These are phyloP conservation scores for Casuarina glauca DNA, from an alignment of 306 rosid species.

Conservation along the genomic window DNA sequence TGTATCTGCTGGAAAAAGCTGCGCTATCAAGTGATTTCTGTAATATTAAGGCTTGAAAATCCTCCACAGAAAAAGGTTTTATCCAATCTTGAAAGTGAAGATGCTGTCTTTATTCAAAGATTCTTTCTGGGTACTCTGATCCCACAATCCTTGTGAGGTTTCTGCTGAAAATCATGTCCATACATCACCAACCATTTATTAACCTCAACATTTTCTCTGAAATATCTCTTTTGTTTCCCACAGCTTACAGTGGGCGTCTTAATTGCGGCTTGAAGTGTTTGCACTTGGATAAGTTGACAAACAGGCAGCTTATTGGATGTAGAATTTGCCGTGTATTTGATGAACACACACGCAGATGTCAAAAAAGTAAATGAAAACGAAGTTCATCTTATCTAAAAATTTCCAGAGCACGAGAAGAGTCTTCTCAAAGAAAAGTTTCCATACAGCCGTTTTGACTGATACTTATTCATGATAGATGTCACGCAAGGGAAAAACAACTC, in stretches of 20 bases:
- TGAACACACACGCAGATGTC: background rate
- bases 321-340: background rate
- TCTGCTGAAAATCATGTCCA: conserved; percentile 40
- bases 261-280: conserved; percentile 25
- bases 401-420: conserved; percentile 41
- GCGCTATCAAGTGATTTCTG: background rate
- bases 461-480: conserved; percentile 42
- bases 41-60: background rate
- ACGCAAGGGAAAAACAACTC: conserved; percentile 59
- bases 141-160: conserved; percentile 23
- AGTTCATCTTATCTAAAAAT: conserved; percentile 39
- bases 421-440: conserved; percentile 39
- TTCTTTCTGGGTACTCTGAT: conserved; percentile 9
- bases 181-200: conserved; percentile 25
- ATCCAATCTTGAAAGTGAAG: conserved; percentile 4
- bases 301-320: background rate
- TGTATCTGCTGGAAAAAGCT: background rate
- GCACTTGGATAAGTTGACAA: conserved; percentile 11
- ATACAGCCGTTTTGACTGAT: conserved; percentile 42
- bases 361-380: conserved; percentile 25
- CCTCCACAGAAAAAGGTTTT: background rate
- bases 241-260: conserved; percentile 20
- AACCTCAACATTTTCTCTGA: conserved; percentile 31
- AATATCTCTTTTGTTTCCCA: conserved; percentile 36
- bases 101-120: conserved; percentile 21